These are phyloP conservation scores for Lactarius quietus DNA, from an alignment of 768 basidiomycete genomes.

Conservation along the genomic window DNA sequence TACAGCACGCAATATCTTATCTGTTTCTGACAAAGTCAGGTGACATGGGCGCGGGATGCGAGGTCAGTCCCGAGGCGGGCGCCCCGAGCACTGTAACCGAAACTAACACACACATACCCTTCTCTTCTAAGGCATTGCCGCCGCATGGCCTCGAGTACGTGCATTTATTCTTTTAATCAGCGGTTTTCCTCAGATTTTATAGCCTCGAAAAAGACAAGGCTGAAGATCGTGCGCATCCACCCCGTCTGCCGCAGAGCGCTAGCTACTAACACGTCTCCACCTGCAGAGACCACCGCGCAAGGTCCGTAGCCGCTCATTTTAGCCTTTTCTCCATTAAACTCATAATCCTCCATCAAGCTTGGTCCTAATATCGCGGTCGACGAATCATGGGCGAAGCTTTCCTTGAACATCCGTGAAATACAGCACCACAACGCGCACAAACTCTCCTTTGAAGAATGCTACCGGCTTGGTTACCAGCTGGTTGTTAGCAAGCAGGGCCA, in stretches of 20 bases:
- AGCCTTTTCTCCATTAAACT: neutral
- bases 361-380: constrained; percentile 73
- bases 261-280: constrained; percentile 15
- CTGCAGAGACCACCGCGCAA: constrained; percentile 46
- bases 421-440: constrained; percentile 89
- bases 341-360: constrained; percentile 43
- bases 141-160: constrained; percentile 35
- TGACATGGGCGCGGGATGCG: constrained; percentile 15
- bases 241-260: constrained; percentile 28
- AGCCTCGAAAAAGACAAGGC: constrained; percentile 34
- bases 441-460: constrained; percentile 90
- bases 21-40: constrained; percentile 2
- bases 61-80: neutral
- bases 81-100: neutral
- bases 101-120: neutral
- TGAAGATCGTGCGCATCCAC: constrained; percentile 40
- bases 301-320: constrained; percentile 32
- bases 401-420: constrained; percentile 88
- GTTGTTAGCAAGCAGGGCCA: constrained; percentile 84
- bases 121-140: neutral
- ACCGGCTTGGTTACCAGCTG: constrained; percentile 92
- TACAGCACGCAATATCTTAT: constrained; percentile 2
- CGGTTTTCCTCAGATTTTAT: constrained; percentile 9
- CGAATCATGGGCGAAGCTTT: constrained; percentile 77
- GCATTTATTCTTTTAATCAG: neutral